phyloP scores from a whole-genome alignment of 768 basidiomycete species.

The Chalciporus piperatus region DNA sequence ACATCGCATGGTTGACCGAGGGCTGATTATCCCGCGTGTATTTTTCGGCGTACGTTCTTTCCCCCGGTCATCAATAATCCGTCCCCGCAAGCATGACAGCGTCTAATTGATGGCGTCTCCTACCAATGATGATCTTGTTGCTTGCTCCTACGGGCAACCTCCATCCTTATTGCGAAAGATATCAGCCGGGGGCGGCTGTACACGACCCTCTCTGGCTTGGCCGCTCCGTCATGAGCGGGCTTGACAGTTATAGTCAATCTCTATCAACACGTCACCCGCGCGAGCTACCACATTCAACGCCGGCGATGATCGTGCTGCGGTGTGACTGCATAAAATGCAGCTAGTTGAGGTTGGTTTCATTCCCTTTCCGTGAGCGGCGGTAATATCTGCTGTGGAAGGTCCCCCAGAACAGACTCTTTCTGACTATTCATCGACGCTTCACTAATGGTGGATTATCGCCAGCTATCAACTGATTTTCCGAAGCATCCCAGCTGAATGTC shows the following conservation, averaged over 20 bases:
- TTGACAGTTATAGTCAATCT: no score
- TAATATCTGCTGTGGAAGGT: neutral
- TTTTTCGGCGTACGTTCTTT: neutral
- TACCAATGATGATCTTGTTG: neutral
- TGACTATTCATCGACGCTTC: neutral
- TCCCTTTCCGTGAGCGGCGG: neutral
- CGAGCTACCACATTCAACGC: neutral
- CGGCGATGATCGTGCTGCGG: neutral
- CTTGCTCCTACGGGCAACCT: neutral
- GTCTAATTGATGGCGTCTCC: neutral
- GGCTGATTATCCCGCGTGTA: neutral
- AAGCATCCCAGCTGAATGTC: neutral
- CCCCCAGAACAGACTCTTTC: neutral
- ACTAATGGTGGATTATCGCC: neutral
- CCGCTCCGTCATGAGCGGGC: neutral
- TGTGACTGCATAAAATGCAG: neutral
- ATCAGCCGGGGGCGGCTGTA: neutral
- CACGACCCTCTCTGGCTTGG: neutral
- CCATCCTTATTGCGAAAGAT: neutral
- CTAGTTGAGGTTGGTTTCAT: neutral
- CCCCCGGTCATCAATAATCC: neutral
- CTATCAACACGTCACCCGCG: neutral
- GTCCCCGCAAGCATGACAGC: neutral
- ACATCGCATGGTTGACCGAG: neutral
- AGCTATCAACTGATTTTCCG: neutral